Percentiles rank a stretch among this genome's conserved stretches.
phyloP scores from a whole-genome alignment of 768 basidiomycete genomes.

The Pleurotus sapidus region DNA sequence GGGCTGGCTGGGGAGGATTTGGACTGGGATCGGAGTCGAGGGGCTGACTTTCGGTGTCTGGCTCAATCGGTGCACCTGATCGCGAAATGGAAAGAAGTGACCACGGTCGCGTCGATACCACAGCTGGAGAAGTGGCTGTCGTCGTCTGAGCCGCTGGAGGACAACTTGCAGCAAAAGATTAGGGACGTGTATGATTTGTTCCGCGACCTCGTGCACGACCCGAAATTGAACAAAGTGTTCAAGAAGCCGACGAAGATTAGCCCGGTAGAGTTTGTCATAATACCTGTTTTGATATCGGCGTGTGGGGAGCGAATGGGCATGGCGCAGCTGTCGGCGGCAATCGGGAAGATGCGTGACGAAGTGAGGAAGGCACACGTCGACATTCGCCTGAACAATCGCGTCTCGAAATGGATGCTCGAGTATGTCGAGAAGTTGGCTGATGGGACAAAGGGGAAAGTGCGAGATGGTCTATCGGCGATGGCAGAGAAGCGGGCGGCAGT shows the following conservation, averaged over 20 bases:
- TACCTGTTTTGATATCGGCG: slow-evolving; percentile 29
- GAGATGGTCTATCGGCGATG: not conserved
- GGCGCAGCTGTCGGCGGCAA: slow-evolving; percentile 39
- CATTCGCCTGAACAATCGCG: slow-evolving; percentile 60
- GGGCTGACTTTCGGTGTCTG: slow-evolving; percentile 57
- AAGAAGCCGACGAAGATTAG: slow-evolving; percentile 44
- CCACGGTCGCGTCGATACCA: slow-evolving; percentile 23
- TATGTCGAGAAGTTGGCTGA: slow-evolving; percentile 39
- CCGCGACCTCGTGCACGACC: slow-evolving; percentile 1
- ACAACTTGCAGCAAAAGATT: slow-evolving; percentile 28
- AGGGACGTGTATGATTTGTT: slow-evolving; percentile 42
- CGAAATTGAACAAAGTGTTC: slow-evolving; percentile 25
- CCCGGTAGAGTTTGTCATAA: slow-evolving; percentile 43
- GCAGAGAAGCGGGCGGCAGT: not conserved
- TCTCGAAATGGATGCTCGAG: slow-evolving; percentile 51
- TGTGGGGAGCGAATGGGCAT: slow-evolving; percentile 28
- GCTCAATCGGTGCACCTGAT: slow-evolving; percentile 53
- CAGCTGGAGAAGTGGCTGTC: slow-evolving; percentile 53
- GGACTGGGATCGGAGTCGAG: slow-evolving; percentile 49
- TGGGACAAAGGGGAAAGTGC: slow-evolving; percentile 8
- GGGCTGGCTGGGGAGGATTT: slow-evolving; percentile 49
- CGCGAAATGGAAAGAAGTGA: slow-evolving; percentile 33
- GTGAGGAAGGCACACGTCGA: slow-evolving; percentile 52
- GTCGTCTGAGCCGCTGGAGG: slow-evolving; percentile 24
- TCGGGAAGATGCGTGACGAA: slow-evolving; percentile 28